Evolutionary conservation across 2,329 filamentous ascomycete genomes (phyloP).

Genomic region (Dactylella cylindrospora): DNA sequence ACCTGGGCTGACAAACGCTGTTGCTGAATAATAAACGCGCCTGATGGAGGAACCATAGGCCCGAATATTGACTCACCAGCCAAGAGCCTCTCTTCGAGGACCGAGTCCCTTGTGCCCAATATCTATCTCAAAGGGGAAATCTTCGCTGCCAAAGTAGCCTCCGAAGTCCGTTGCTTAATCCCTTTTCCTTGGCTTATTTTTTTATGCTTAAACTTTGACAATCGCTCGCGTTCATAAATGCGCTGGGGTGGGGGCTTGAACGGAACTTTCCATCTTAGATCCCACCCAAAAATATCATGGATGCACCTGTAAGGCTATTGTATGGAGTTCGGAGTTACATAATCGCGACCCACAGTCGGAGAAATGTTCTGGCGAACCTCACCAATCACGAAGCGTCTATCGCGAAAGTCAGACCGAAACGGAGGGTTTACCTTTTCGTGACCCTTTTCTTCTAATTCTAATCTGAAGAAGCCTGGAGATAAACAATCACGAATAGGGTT

Average conservation of each 20-base stretch:
- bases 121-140: not conserved
- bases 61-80: constrained; percentile 19
- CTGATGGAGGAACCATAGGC: constrained; percentile 5
- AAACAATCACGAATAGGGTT: too few species aligned
- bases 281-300: too few species aligned
- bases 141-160: not conserved
- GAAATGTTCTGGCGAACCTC: constrained; percentile 35
- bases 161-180: constrained; percentile 12
- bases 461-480: too few species aligned
- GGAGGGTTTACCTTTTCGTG: too few species aligned
- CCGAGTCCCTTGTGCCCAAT: constrained; percentile 22
- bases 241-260: too few species aligned
- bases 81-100: not conserved
- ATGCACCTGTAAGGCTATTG: not conserved
- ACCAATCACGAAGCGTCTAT: too few species aligned
- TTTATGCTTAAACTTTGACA: too few species aligned
- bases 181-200: too few species aligned
- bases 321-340: constrained; percentile 20
- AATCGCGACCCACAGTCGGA: constrained; percentile 20
- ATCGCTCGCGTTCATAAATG: too few species aligned
- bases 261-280: constrained; percentile 17
- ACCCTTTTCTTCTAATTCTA: too few species aligned
- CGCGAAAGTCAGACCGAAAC: too few species aligned
- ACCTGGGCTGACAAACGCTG: constrained; percentile 23
- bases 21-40: constrained; percentile 24